Evolutionary conservation across 306 rosid species (phyloP).

Genomic region (Malus orientalis): DNA sequence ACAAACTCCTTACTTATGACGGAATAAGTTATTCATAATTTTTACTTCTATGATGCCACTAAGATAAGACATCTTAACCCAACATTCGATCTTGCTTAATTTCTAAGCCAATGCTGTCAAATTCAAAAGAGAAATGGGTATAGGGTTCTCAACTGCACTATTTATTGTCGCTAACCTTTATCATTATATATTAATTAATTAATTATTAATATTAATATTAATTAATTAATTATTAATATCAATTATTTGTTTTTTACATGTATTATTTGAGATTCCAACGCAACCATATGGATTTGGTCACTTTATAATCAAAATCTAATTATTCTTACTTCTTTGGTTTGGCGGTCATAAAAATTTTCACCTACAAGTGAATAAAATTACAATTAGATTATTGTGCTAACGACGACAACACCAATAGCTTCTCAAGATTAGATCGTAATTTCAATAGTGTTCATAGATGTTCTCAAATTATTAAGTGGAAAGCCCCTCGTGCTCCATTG

Average conservation of each 20-base stretch:
- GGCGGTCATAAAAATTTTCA: not conserved
- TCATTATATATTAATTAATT: not conserved
- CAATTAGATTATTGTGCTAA: not conserved
- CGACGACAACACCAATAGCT: too few species aligned
- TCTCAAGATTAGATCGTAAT: too few species aligned
- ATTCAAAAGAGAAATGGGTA: too few species aligned
- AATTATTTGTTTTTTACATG: not conserved
- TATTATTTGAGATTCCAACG: not conserved
- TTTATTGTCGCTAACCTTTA: too few species aligned
- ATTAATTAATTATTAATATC: too few species aligned
- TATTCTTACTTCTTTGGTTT: not conserved
- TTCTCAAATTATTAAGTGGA: too few species aligned
- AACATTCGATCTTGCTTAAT: not conserved
- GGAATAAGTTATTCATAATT: too few species aligned
- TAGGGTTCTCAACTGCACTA: too few species aligned
- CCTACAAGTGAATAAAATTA: not conserved
- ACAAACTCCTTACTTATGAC: too few species aligned
- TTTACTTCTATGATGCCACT: not conserved
- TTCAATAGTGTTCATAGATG: too few species aligned
- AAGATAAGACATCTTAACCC: not conserved
- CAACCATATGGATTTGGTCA: not conserved
- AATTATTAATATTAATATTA: not conserved
- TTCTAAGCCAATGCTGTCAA: not conserved
- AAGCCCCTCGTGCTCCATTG: too few species aligned
- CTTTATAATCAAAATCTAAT: not conserved